A percentile compares a stretch with the other conserved stretches of the same genome.
phyloP scores from a whole-genome alignment of 2,329 filamentous ascomycete species.

The Chaetomium sp. region DNA sequence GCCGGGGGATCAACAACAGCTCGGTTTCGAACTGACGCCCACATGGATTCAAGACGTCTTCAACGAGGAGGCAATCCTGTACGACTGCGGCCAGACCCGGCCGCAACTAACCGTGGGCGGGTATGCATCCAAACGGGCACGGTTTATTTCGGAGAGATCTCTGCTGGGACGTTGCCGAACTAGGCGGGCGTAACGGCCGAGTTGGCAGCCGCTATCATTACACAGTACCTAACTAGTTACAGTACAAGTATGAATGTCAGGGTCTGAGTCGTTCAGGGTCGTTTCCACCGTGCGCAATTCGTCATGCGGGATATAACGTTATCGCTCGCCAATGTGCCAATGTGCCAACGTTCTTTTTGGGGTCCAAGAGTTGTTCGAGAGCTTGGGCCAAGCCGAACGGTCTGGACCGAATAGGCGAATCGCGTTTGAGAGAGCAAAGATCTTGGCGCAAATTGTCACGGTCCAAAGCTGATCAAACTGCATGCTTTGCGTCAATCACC shows the following conservation, averaged over 20 bases:
- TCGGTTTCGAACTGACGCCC: not conserved
- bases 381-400: not conserved
- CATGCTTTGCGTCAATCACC: slow-evolving; percentile 1
- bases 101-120: slow-evolving; percentile 5
- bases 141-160: slow-evolving; percentile 23
- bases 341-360: not conserved
- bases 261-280: not conserved
- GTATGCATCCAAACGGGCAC: slow-evolving; percentile 7
- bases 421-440: not conserved
- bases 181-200: slow-evolving; percentile 6
- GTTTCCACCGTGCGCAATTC: not conserved
- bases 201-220: not conserved
- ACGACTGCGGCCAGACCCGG: slow-evolving; percentile 8
- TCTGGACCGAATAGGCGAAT: not conserved
- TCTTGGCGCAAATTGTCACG: slow-evolving; percentile 2
- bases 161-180: slow-evolving; percentile 18
- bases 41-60: not conserved
- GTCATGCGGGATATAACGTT: not conserved
- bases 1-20: not conserved
- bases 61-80: not conserved
- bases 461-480: slow-evolving; percentile 13
- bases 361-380: not conserved
- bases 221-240: no score
- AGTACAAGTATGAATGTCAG: not conserved
- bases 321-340: not conserved